Evolutionary conservation across 305 asterid species (phyloP).

Genomic region (Fraxinus ornus): DNA sequence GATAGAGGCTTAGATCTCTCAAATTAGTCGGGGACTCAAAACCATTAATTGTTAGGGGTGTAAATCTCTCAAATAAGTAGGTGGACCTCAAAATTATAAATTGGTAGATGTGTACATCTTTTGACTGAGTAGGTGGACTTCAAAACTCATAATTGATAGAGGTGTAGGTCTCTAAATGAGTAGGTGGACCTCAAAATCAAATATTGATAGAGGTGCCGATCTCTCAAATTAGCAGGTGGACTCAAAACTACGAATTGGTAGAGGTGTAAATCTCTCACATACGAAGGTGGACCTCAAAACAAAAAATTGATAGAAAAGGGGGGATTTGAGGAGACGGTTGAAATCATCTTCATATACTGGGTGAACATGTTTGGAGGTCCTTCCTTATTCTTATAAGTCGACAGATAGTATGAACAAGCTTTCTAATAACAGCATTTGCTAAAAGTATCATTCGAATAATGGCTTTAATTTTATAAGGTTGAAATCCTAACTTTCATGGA

Average conservation of each 20-base stretch:
- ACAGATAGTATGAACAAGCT: background rate
- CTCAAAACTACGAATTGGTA: background rate
- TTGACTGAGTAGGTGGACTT: background rate
- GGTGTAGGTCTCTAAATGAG: background rate
- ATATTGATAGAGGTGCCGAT: background rate
- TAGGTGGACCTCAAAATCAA: background rate
- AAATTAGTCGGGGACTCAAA: background rate
- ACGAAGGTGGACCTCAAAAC: background rate
- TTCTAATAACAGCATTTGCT: background rate
- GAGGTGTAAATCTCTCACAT: background rate
- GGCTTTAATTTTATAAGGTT: background rate
- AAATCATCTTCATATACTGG: background rate
- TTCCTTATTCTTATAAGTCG: background rate
- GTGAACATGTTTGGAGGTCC: background rate
- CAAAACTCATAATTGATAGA: background rate
- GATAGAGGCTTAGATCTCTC: background rate
- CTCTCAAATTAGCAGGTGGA: background rate
- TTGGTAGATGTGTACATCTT: background rate
- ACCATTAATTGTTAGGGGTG: background rate
- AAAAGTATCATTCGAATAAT: background rate
- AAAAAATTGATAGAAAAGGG: background rate
- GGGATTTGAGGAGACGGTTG: background rate
- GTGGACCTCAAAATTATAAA: background rate
- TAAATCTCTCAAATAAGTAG: background rate
- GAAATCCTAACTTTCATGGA: background rate